These are phyloP conservation scores for Cladorrhinum samala DNA, from an alignment of 495 filamentous ascomycete species.

Conservation along the genomic window DNA sequence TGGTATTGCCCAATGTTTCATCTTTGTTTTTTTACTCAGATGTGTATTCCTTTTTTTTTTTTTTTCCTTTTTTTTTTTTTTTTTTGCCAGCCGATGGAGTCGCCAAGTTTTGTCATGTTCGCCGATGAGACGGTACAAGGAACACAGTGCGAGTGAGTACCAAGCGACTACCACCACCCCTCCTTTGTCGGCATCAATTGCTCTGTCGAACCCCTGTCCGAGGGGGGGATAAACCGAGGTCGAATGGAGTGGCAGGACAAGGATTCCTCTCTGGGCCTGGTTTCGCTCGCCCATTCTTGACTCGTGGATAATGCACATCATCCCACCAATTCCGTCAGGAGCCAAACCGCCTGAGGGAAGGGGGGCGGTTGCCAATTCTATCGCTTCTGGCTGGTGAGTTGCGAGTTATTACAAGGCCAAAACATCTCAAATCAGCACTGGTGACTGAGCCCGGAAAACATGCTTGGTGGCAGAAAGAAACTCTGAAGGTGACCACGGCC, in stretches of 20 bases:
- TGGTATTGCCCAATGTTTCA: background rate
- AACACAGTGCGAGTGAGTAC: slow-evolving; percentile 19
- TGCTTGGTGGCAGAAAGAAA: background rate
- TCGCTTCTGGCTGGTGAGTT: slow-evolving; percentile 1
- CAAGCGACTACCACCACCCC: slow-evolving; percentile 5
- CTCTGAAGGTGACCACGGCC: background rate
- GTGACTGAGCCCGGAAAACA: background rate
- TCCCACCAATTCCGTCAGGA: slow-evolving; percentile 21
- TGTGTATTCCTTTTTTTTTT: background rate
- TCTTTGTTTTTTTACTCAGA: background rate
- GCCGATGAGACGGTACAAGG: slow-evolving; percentile 13
- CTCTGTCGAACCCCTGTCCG: slow-evolving; percentile 10
- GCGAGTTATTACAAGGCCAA: background rate
- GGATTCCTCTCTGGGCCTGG: slow-evolving; percentile 18
- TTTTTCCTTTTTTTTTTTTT: background rate
- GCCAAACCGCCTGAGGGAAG: slow-evolving; percentile 6
- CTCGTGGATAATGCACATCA: slow-evolving; percentile 33
- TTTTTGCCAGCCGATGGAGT: background rate
- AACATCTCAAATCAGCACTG: background rate
- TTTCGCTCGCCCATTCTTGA: slow-evolving; percentile 25
- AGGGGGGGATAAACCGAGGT: slow-evolving; percentile 25
- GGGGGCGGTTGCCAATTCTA: slow-evolving; percentile 6
- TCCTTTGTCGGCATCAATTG: slow-evolving; percentile 25
- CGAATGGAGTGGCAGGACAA: slow-evolving; percentile 14
- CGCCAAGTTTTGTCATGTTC: slow-evolving; percentile 8